Conservation (phyloP, 192 early-diverging fungal species). For the Backusella parvicylindrica region DNA sequence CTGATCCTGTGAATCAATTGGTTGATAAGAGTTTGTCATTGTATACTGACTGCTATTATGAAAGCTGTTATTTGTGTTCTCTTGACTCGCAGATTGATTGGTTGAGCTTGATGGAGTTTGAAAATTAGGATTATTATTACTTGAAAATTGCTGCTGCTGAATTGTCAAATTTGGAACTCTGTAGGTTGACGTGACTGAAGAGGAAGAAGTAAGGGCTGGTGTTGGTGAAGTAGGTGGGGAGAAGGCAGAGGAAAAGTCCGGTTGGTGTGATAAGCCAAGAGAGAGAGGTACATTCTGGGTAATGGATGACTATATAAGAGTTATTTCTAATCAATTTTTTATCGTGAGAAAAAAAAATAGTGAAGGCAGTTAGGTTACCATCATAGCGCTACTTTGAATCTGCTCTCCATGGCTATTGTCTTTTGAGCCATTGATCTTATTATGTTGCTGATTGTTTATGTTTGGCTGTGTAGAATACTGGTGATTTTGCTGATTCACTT, state of each 20-base stretch:
- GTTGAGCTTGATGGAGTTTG: neutral
- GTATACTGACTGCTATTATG: neutral
- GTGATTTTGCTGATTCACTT: neutral
- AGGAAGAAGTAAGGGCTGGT: neutral
- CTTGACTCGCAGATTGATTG: neutral
- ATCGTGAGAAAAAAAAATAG: conserved; percentile 14
- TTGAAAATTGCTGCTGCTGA: neutral
- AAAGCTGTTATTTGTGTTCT: neutral
- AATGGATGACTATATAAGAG: neutral
- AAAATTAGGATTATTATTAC: neutral
- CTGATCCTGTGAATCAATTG: neutral
- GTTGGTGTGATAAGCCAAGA: neutral
- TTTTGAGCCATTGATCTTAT: neutral
- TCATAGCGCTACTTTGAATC: neutral
- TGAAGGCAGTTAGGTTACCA: neutral
- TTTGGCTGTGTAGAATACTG: neutral
- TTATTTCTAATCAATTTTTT: conserved; percentile 7
- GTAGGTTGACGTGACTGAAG: neutral
- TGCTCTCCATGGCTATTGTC: neutral
- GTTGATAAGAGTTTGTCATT: neutral
- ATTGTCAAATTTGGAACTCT: neutral
- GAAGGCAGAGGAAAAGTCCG: neutral
- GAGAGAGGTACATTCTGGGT: neutral
- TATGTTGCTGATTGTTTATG: neutral
- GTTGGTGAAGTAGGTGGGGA: neutral